Conservation (phyloP, 1,284 basidiomycete species). For the Cryptococcus sp. region DNA sequence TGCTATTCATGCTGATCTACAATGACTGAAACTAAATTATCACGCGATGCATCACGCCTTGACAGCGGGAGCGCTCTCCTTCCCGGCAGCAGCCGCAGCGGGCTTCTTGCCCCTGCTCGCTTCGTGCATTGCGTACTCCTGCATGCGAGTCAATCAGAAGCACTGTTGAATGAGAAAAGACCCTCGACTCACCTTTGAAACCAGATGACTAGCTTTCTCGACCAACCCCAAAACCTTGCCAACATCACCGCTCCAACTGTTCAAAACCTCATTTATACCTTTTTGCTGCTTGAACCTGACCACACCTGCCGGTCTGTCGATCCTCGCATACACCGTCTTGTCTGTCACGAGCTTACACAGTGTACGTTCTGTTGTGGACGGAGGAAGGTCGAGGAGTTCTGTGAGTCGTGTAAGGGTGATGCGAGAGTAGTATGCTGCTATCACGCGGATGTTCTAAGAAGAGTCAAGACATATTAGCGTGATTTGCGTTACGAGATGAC, state of each 20-base stretch:
- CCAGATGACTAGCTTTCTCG: constrained; percentile 58
- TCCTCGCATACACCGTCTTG: constrained; percentile 88
- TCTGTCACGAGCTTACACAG: constrained; percentile 87
- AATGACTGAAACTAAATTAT: no score
- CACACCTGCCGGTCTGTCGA: constrained; percentile 87
- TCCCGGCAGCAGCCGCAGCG: constrained; percentile 1
- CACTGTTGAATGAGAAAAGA: not conserved
- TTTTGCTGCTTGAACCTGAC: constrained; percentile 80
- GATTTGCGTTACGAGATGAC: not conserved
- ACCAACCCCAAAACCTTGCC: constrained; percentile 66
- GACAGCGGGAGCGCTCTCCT: no score
- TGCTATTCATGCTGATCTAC: no score
- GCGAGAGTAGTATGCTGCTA: constrained; percentile 91
- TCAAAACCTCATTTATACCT: constrained; percentile 83
- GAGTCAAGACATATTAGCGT: not conserved
- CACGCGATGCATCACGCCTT: no score
- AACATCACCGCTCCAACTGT: constrained; percentile 96
- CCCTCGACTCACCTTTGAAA: constrained; percentile 52
- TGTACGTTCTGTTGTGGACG: constrained; percentile 79
- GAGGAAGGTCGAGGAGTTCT: constrained; percentile 81
- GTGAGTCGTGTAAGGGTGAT: constrained; percentile 83
- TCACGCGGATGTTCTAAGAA: constrained; percentile 87
- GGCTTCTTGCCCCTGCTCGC: constrained; percentile 46
- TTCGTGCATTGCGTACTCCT: constrained; percentile 53
- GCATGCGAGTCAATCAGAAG: not conserved